phyloP scores from a whole-genome alignment of 495 filamentous ascomycete species.

The Bathelium albidoporum region DNA sequence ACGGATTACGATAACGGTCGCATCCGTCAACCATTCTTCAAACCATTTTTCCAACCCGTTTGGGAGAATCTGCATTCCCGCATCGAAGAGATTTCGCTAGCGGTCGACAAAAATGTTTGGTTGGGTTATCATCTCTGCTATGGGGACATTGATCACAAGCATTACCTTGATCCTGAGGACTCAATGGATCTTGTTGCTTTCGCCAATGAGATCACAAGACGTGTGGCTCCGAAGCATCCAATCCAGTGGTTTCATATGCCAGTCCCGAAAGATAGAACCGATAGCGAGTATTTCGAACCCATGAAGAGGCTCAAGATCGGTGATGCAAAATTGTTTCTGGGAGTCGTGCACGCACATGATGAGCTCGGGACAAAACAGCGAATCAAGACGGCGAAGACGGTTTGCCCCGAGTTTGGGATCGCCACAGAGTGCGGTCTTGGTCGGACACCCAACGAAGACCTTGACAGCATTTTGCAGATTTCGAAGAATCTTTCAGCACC shows the following conservation, averaged over 20 bases:
- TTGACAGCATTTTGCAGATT: constrained; percentile 25
- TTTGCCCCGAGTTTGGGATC: constrained; percentile 30
- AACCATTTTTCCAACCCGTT: constrained; percentile 30
- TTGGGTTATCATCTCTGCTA: constrained; percentile 40
- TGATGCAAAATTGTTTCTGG: constrained; percentile 30
- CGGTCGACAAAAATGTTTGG: constrained; percentile 28
- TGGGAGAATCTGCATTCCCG: constrained; percentile 29
- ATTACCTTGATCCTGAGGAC: constrained; percentile 34
- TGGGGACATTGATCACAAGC: constrained; percentile 34
- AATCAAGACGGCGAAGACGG: constrained; percentile 29
- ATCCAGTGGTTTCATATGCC: constrained; percentile 38
- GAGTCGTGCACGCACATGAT: constrained; percentile 35
- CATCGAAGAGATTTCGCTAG: constrained; percentile 27
- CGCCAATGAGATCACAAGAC: constrained; percentile 4
- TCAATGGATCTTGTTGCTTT: constrained; percentile 8
- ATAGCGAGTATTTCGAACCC: constrained; percentile 24
- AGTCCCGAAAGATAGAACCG: constrained; percentile 33
- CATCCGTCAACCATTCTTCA: constrained; percentile 12
- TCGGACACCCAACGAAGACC: constrained; percentile 31
- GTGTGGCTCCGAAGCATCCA: constrained; percentile 1
- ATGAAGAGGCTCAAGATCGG: constrained; percentile 22
- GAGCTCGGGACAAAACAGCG: constrained; percentile 31
- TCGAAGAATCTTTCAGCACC: constrained; percentile 14
- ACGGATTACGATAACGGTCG: constrained; percentile 22
- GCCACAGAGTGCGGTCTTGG: constrained; percentile 39